Evolutionary conservation across 1,284 basidiomycete genomes (phyloP).

Genomic region (Ustilago tritici): DNA sequence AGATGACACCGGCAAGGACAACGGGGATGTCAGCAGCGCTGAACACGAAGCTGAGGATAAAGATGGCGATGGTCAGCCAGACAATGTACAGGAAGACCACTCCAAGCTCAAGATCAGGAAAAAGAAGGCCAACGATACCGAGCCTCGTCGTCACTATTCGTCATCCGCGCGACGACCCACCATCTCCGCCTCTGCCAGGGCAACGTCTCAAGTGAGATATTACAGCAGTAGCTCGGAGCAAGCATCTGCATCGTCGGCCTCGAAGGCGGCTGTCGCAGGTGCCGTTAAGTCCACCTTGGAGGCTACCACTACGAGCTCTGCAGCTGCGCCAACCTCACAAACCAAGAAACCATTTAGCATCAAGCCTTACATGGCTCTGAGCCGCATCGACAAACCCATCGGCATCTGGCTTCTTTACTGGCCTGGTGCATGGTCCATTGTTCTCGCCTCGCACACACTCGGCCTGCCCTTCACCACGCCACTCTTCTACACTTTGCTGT

Average conservation of each 20-base stretch:
- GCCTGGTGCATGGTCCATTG: conserved; percentile 76
- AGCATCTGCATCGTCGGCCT: not conserved
- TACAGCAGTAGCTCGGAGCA: conserved; percentile 19
- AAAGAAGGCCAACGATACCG: conserved; percentile 29
- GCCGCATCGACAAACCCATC: conserved; percentile 93
- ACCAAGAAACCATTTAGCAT: conserved; percentile 44
- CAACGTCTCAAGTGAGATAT: not conserved
- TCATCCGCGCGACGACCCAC: conserved; percentile 11
- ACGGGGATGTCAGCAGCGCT: not conserved
- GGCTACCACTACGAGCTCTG: not conserved
- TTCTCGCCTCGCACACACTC: conserved; percentile 62
- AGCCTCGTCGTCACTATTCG: conserved; percentile 26
- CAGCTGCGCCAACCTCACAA: not conserved
- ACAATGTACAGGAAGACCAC: conserved; percentile 37
- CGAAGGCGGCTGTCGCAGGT: not conserved
- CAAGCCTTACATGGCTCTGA: conserved; percentile 84
- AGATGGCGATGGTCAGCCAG: conserved; percentile 52
- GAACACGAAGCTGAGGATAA: conserved; percentile 50
- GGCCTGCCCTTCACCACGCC: conserved; percentile 48
- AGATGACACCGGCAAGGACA: conserved; percentile 26
- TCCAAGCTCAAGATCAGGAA: conserved; percentile 41
- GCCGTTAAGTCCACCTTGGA: not conserved
- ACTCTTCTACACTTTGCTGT: conserved; percentile 75
- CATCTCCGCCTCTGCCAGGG: not conserved
- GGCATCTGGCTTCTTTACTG: conserved; percentile 91